phyloP scores from a whole-genome alignment of 805 yeast genomes.

The Ogataea neopini region DNA sequence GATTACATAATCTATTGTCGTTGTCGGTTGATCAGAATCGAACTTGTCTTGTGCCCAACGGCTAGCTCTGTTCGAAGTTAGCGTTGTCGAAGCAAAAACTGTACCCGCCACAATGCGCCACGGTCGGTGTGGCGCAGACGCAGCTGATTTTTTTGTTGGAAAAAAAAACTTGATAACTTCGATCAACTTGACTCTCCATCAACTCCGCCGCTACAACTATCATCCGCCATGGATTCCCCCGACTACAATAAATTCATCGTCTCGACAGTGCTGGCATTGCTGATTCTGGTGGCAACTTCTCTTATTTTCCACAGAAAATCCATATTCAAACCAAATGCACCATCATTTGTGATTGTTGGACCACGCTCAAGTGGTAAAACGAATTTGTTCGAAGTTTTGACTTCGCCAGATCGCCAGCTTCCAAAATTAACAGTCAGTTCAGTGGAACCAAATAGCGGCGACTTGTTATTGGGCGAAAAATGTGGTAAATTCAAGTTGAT shows the following conservation, averaged over 20 bases:
- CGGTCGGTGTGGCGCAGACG: not conserved
- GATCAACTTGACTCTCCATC: too few species aligned
- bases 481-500: conserved; percentile 47
- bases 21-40: too few species aligned
- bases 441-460: conserved; percentile 41
- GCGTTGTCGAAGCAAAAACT: not conserved
- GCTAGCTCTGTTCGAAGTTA: not conserved
- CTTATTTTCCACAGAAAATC: conserved; percentile 18
- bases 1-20: too few species aligned
- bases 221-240: conserved; percentile 8
- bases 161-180: too few species aligned
- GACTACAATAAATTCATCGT: conserved; percentile 14
- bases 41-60: too few species aligned
- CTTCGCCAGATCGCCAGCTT: conserved; percentile 11
- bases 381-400: conserved; percentile 19
- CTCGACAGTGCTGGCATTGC: conserved; percentile 16
- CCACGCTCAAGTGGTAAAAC: conserved; percentile 25
- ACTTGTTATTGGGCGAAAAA: conserved; percentile 38
- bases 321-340: conserved; percentile 12
- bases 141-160: not conserved
- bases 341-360: conserved; percentile 20
- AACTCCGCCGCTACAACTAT: too few species aligned
- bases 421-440: conserved; percentile 23
- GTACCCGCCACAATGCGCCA: not conserved
- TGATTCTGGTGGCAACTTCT: conserved; percentile 21